Conservation (phyloP, 345 rosid species). For the Brassica cretica region DNA sequence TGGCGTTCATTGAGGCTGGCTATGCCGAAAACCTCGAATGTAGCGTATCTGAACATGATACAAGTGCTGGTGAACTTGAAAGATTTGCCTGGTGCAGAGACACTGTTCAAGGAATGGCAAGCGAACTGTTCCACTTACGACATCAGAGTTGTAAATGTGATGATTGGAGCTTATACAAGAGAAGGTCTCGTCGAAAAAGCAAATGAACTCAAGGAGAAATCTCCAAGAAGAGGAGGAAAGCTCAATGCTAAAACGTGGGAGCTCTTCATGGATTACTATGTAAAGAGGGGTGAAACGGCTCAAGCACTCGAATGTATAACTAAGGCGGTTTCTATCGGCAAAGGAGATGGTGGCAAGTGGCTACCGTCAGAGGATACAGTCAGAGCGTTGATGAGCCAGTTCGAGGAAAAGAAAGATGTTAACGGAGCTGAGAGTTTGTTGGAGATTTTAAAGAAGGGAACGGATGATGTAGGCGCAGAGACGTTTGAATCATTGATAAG, state of each 20-base stretch:
- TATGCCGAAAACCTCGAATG: conserved; percentile 67
- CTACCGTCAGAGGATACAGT: conserved; percentile 62
- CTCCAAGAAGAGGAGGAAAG: conserved; percentile 63
- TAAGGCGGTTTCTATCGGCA: conserved; percentile 65
- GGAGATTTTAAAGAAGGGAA: conserved; percentile 72
- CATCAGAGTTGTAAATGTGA: conserved; percentile 66
- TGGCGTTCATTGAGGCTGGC: conserved; percentile 95
- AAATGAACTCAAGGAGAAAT: conserved; percentile 64
- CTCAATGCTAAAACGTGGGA: conserved; percentile 90
- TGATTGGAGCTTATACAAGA: conserved; percentile 69
- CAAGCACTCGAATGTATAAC: conserved; percentile 63
- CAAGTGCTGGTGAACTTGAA: conserved; percentile 82
- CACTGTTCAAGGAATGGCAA: conserved; percentile 88
- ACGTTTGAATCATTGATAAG: conserved; percentile 79
- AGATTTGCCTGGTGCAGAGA: conserved; percentile 90
- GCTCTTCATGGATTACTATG: conserved; percentile 62
- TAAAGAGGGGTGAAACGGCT: conserved; percentile 54
- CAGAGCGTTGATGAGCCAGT: conserved; percentile 58
- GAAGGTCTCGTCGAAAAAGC: conserved; percentile 67
- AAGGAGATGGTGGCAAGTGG: conserved; percentile 80
- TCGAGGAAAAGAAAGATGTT: conserved; percentile 72
- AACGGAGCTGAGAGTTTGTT: conserved; percentile 79
- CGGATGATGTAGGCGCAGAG: conserved; percentile 54
- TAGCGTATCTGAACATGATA: conserved; percentile 87
- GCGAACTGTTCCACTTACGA: conserved; percentile 66